Conservation (phyloP, 2,329 filamentous ascomycete genomes). For the Cladosporium sphaerospermum region DNA sequence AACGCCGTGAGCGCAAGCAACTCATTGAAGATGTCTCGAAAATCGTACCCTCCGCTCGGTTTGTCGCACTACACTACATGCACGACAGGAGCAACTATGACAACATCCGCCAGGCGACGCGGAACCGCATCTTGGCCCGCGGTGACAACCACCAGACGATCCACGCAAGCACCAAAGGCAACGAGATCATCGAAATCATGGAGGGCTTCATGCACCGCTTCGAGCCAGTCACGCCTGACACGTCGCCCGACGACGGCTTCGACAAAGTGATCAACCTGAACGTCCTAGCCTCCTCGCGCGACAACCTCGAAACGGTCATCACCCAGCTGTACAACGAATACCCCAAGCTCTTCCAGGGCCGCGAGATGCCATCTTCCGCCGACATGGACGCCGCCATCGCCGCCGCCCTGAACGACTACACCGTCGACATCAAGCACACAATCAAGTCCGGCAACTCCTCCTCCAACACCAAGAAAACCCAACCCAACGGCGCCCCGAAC, state of each 20-base stretch:
- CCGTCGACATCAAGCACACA: slow-evolving; percentile 67
- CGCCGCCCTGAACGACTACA: slow-evolving; percentile 68
- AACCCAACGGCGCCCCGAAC: slow-evolving; percentile 27
- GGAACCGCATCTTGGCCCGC: slow-evolving; percentile 70
- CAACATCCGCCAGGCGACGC: slow-evolving; percentile 67
- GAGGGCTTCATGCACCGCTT: slow-evolving; percentile 86
- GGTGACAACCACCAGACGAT: slow-evolving; percentile 99
- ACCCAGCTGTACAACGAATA: slow-evolving; percentile 66
- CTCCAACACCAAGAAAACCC: slow-evolving; percentile 22
- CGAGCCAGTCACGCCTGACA: slow-evolving; percentile 63
- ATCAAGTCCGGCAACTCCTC: slow-evolving; percentile 53
- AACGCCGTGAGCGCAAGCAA: slow-evolving; percentile 79
- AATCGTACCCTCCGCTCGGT: slow-evolving; percentile 55
- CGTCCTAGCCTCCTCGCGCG: slow-evolving; percentile 66
- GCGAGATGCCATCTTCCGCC: slow-evolving; percentile 59
- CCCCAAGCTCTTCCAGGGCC: slow-evolving; percentile 62
- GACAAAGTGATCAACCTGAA: slow-evolving; percentile 82
- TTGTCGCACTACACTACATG: slow-evolving; percentile 83
- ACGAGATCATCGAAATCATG: slow-evolving; percentile 85
- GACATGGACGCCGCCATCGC: slow-evolving; percentile 76
- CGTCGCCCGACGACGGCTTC: slow-evolving; percentile 72
- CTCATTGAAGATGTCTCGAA: slow-evolving; percentile 70
- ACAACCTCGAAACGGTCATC: slow-evolving; percentile 78
- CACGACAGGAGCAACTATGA: slow-evolving; percentile 67
- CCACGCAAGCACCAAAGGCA: slow-evolving; percentile 68